A percentile compares a stretch with the other conserved stretches of the same genome.
Evolutionary conservation across 495 filamentous ascomycete genomes (phyloP).

Genomic region (Neurospora sp.): DNA sequence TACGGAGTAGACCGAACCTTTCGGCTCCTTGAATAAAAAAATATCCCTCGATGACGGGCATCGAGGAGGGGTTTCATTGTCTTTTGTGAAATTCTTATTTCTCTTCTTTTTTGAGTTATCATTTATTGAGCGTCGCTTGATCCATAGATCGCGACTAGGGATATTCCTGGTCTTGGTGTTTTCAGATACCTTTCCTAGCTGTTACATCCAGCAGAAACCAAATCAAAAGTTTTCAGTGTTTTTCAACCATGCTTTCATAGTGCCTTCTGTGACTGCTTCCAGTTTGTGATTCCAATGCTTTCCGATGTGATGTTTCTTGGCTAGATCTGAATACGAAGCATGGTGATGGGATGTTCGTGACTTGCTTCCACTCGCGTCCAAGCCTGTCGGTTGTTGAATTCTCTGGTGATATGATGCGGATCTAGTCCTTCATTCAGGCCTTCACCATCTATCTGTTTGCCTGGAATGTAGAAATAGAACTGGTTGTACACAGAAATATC

Average conservation of each 20-base stretch:
- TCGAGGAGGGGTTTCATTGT: slow-evolving; percentile 22
- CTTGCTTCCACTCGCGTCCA: not conserved
- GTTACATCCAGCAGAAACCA: not conserved
- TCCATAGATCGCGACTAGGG: not conserved
- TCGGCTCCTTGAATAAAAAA: slow-evolving; percentile 19
- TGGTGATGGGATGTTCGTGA: not conserved
- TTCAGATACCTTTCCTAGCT: not conserved
- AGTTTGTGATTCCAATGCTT: not conserved
- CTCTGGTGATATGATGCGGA: not conserved
- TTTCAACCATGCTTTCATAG: not conserved
- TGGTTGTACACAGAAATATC: not conserved
- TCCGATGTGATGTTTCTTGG: not conserved
- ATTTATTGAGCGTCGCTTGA: not conserved
- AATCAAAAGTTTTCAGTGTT: not conserved
- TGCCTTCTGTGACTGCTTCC: not conserved
- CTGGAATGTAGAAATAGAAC: not conserved
- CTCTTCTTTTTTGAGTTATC: slow-evolving; percentile 4
- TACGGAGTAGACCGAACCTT: slow-evolving; percentile 24
- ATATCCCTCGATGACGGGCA: slow-evolving; percentile 19
- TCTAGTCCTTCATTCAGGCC: not conserved
- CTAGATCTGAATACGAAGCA: not conserved
- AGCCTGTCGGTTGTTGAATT: not conserved
- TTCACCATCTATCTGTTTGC: not conserved
- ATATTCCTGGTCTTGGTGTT: not conserved
- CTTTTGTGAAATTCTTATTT: slow-evolving; percentile 10